Percentiles rank a stretch among this genome's conserved stretches.
Conservation (phyloP, 768 basidiomycete genomes). For the Tulasnella sp. region DNA sequence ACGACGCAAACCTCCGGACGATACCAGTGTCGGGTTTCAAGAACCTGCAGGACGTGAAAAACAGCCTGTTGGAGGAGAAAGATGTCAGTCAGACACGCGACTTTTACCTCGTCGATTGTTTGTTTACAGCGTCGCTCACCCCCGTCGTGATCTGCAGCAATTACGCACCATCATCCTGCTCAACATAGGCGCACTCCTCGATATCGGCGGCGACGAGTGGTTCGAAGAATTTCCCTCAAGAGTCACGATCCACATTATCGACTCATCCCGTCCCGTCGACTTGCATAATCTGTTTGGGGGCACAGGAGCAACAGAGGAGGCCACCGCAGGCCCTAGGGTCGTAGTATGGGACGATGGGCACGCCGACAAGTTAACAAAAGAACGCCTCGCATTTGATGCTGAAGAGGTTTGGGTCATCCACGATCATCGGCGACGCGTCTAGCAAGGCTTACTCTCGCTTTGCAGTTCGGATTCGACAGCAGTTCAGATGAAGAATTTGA, state of each 20-base stretch:
- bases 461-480: constrained; percentile 44
- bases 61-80: constrained; percentile 59
- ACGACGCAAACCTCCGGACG: constrained; percentile 86
- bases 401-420: constrained; percentile 54
- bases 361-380: constrained; percentile 61
- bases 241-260: constrained; percentile 85
- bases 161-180: constrained; percentile 85
- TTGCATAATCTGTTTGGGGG: constrained; percentile 77
- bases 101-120: constrained; percentile 7
- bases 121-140: constrained; percentile 2
- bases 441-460: not conserved
- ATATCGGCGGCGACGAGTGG: constrained; percentile 69
- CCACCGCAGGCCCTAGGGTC: constrained; percentile 51
- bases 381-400: constrained; percentile 79
- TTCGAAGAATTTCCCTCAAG: constrained; percentile 64
- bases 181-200: constrained; percentile 86
- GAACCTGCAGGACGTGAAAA: constrained; percentile 62
- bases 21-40: constrained; percentile 84
- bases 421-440: constrained; percentile 5
- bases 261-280: constrained; percentile 87
- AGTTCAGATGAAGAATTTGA: constrained; percentile 69
- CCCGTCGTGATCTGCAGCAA: constrained; percentile 39
- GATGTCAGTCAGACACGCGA: constrained; percentile 50
- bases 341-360: constrained; percentile 93
- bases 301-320: constrained; percentile 27